Conservation (phyloP, 495 filamentous ascomycete species). For the Apodospora peruviana region DNA sequence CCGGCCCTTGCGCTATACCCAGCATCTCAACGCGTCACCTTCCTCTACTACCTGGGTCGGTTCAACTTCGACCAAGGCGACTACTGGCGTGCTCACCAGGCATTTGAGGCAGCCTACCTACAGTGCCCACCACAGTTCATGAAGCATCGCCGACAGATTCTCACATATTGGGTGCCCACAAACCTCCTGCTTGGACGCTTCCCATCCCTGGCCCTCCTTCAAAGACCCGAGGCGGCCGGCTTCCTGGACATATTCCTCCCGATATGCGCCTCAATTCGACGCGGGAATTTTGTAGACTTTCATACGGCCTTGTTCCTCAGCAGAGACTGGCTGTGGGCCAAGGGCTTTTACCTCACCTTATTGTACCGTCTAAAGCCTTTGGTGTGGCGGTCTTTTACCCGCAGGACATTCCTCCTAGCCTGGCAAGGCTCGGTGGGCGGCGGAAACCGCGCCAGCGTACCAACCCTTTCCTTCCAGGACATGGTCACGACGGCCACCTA, state of each 20-base stretch:
- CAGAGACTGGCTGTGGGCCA: slow-evolving; percentile 68
- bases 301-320: slow-evolving; percentile 51
- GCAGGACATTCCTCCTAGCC: slow-evolving; percentile 61
- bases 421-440: slow-evolving; percentile 52
- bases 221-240: slow-evolving; percentile 64
- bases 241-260: slow-evolving; percentile 70
- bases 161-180: slow-evolving; percentile 76
- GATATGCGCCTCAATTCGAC: slow-evolving; percentile 64
- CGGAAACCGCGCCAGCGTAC: slow-evolving; percentile 41
- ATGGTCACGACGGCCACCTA: slow-evolving; percentile 46
- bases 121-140: slow-evolving; percentile 64
- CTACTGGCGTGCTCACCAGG: slow-evolving; percentile 67
- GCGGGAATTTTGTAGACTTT: slow-evolving; percentile 75
- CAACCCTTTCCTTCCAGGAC: slow-evolving; percentile 52
- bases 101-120: slow-evolving; percentile 71
- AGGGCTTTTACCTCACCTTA: slow-evolving; percentile 67
- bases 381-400: slow-evolving; percentile 77
- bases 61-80: slow-evolving; percentile 79
- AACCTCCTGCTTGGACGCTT: slow-evolving; percentile 85
- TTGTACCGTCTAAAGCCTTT: slow-evolving; percentile 69
- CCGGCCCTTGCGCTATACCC: slow-evolving; percentile 75
- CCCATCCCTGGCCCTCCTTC: slow-evolving; percentile 59
- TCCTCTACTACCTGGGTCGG: slow-evolving; percentile 89
- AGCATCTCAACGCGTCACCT: slow-evolving; percentile 83
- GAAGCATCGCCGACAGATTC: slow-evolving; percentile 70